Evolutionary conservation across 2,329 filamentous ascomycete species (phyloP).

Genomic region (Hymenoscyphus linearis): DNA sequence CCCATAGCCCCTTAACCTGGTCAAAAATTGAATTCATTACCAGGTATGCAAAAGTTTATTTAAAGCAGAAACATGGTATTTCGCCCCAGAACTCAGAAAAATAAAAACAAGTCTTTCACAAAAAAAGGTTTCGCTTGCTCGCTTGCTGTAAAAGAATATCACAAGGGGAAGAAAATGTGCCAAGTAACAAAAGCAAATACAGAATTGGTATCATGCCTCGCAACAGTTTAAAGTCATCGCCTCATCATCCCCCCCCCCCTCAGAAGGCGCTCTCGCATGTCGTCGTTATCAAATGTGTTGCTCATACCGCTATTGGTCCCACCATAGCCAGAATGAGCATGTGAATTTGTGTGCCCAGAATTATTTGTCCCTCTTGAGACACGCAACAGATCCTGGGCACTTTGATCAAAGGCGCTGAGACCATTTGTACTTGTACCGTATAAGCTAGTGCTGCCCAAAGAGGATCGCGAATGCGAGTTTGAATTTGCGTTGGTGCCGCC

Average conservation of each 20-base stretch:
- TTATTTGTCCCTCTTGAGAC: constrained; percentile 6
- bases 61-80: neutral
- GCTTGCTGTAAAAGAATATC: neutral
- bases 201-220: neutral
- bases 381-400: constrained; percentile 18
- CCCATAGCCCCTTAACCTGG: neutral
- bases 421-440: constrained; percentile 21
- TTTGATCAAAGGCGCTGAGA: constrained; percentile 18
- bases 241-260: constrained; percentile 22
- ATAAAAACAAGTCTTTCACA: neutral
- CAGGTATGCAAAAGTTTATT: neutral
- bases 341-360: constrained; percentile 4
- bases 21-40: neutral
- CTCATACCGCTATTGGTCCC: neutral
- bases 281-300: constrained; percentile 19
- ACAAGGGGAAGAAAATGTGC: neutral
- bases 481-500: constrained; percentile 5
- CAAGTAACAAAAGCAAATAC: neutral
- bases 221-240: constrained; percentile 2
- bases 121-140: neutral
- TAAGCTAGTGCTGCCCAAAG: constrained; percentile 18
- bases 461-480: constrained; percentile 17
- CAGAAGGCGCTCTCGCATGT: constrained; percentile 25
- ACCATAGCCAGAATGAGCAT: constrained; percentile 16
- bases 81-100: neutral